phyloP scores from a whole-genome alignment of 306 rosid genomes.

The Quercus dentata region DNA sequence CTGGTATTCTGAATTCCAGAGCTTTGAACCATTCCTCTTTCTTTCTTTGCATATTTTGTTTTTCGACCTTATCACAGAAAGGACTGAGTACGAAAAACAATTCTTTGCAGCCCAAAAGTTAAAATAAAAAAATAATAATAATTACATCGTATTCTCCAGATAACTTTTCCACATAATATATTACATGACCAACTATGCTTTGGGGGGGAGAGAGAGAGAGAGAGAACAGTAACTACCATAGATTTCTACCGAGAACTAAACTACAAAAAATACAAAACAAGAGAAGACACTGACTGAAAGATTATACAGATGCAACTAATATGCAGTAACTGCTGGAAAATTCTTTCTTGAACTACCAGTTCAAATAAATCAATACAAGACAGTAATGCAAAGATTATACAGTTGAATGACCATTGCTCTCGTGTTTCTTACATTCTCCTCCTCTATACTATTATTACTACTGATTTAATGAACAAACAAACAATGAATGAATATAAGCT shows the following conservation, averaged over 20 bases:
- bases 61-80: too few relatives aligned
- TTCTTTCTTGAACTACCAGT: neutral
- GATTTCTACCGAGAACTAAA: neutral
- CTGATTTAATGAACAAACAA: constrained; percentile 50
- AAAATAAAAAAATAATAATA: too few relatives aligned
- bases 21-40: neutral
- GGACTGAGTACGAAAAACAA: too few relatives aligned
- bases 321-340: neutral
- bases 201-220: neutral
- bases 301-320: neutral
- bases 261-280: neutral
- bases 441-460: constrained; percentile 33
- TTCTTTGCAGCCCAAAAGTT: too few relatives aligned
- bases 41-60: neutral
- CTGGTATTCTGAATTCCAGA: neutral
- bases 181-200: too few relatives aligned
- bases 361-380: neutral
- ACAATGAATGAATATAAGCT: constrained; percentile 64
- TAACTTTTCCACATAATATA: too few relatives aligned
- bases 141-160: too few relatives aligned
- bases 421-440: constrained; percentile 24
- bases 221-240: neutral
- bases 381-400: constrained; percentile 9
- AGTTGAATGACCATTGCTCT: constrained; percentile 17
- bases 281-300: neutral